phyloP scores from a whole-genome alignment of 257 asterid genomes.

The Plantago ovata region DNA sequence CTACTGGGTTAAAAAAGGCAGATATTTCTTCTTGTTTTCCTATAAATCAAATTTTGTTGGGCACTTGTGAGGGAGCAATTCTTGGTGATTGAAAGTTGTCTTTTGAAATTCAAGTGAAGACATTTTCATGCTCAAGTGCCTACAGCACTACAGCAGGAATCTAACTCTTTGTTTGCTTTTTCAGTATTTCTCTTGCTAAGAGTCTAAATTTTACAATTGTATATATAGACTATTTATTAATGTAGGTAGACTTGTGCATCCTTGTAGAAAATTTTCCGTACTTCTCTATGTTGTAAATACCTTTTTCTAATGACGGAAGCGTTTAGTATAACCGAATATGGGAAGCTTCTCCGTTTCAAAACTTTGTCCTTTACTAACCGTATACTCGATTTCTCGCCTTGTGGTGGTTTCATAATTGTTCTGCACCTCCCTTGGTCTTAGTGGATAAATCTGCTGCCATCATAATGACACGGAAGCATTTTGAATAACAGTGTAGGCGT shows the following conservation, averaged over 20 bases:
- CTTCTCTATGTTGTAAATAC: neutral
- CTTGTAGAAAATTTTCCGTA: neutral
- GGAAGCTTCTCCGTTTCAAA: neutral
- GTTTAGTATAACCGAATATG: neutral
- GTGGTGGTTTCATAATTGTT: neutral
- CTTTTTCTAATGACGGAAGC: neutral
- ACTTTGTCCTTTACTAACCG: neutral
- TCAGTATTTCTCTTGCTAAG: too few relatives aligned
- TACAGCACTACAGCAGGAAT: too few relatives aligned
- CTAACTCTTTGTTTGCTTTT: too few relatives aligned
- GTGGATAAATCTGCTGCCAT: neutral
- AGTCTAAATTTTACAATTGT: too few relatives aligned
- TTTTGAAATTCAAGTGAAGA: too few relatives aligned
- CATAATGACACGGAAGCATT: conserved; percentile 4
- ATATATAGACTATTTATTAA: too few relatives aligned
- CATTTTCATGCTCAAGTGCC: too few relatives aligned
- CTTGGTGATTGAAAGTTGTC: too few relatives aligned
- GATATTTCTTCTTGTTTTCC: neutral
- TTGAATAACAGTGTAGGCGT: neutral
- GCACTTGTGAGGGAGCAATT: neutral
- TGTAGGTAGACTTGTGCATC: too few relatives aligned
- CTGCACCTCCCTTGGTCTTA: neutral
- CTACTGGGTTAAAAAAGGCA: neutral
- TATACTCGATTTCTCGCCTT: neutral
- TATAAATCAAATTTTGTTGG: neutral